Evolutionary conservation across 202 grass and related monocot species (phyloP).

Genomic region (Digitaria exilis): DNA sequence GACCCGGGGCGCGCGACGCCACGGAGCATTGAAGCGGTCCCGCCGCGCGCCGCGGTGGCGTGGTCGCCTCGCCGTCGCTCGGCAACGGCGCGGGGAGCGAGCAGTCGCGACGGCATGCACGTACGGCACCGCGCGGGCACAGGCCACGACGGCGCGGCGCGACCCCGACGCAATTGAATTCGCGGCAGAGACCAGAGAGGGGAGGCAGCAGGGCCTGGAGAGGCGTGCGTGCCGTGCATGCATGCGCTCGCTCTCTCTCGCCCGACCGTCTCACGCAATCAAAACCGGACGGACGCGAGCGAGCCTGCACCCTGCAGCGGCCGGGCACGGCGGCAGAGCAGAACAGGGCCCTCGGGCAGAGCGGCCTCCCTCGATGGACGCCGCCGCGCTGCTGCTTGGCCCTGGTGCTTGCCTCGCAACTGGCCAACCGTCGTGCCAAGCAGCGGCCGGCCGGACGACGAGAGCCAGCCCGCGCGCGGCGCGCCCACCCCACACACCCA

Average conservation of each 20-base stretch:
- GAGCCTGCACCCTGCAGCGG: neutral
- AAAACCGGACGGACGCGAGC: neutral
- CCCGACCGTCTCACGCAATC: constrained; percentile 9
- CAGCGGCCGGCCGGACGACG: neutral
- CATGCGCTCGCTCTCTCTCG: neutral
- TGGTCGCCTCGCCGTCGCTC: neutral
- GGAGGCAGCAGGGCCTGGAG: neutral
- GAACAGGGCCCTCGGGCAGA: constrained; percentile 31
- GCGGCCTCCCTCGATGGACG: constrained; percentile 10
- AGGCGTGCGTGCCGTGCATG: neutral
- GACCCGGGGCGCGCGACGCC: neutral
- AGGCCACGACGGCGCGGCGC: neutral
- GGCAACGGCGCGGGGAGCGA: neutral
- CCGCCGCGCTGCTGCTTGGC: neutral
- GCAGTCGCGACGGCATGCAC: neutral
- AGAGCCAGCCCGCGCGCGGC: neutral
- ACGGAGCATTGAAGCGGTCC: neutral
- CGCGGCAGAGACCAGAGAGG: neutral
- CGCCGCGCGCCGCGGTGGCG: neutral
- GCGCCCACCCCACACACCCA: neutral
- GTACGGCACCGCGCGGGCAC: neutral
- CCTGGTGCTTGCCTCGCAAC: too few species aligned
- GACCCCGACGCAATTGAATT: constrained; percentile 3
- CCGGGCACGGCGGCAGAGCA: neutral
- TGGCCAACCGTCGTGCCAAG: neutral